A percentile compares a stretch with the other conserved stretches of the same genome.
Conservation (phyloP, 2,329 filamentous ascomycete species). For the Apiospora malaysiana region DNA sequence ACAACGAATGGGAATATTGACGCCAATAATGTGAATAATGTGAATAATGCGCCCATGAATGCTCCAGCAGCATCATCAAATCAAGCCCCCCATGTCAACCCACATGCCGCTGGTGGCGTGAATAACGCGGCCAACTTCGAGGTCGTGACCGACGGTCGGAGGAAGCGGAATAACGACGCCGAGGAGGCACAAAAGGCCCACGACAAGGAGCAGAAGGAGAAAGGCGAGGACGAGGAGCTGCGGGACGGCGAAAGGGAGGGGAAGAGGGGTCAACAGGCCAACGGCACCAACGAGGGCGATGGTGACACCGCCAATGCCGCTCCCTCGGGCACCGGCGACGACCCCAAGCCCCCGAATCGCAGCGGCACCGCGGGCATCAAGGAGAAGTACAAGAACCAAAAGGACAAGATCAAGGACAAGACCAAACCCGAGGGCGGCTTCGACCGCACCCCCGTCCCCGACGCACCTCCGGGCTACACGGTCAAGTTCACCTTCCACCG, state of each 20-base stretch:
- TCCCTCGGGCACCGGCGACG: not conserved
- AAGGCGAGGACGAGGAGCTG: not conserved
- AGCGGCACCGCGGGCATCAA: constrained; percentile 36
- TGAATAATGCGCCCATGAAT: not conserved
- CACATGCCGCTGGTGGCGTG: not conserved
- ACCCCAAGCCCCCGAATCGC: not conserved
- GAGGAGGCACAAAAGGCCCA: not conserved
- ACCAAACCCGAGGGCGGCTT: constrained; percentile 74
- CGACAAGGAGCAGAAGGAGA: not conserved
- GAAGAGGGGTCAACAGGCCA: too few species aligned
- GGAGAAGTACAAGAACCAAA: constrained; percentile 42
- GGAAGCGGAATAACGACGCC: not conserved
- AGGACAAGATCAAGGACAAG: constrained; percentile 46
- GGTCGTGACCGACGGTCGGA: not conserved
- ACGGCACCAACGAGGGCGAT: not conserved
- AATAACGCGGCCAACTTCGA: constrained; percentile 1
- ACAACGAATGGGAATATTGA: not conserved
- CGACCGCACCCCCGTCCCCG: constrained; percentile 78
- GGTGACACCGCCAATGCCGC: not conserved
- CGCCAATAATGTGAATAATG: not conserved
- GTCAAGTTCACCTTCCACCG: constrained; percentile 84
- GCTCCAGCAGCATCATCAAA: not conserved
- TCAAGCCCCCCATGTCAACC: not conserved
- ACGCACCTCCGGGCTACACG: constrained; percentile 79
- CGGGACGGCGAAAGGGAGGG: not conserved